Evolutionary conservation across 176 grass and related monocot genomes (phyloP).

Genomic region (Cenchrus purpureus): DNA sequence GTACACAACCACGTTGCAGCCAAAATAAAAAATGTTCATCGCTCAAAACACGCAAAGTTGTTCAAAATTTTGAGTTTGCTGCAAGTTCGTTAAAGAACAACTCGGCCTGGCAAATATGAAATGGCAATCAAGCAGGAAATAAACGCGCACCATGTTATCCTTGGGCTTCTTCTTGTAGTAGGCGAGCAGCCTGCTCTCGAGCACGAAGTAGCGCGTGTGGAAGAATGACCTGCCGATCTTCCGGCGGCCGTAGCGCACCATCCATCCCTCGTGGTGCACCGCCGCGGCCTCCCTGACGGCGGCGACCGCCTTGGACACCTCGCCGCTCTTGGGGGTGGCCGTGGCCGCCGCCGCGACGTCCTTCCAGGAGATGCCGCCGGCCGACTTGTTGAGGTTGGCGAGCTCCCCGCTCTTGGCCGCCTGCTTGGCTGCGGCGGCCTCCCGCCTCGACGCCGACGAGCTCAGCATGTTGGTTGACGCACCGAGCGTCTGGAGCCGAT

Average conservation of each 20-base stretch:
- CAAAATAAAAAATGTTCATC: background rate
- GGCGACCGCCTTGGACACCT: constrained; percentile 35
- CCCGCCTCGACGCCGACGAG: constrained; percentile 41
- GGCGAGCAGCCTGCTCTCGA: constrained; percentile 66
- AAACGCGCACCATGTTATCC: constrained; percentile 64
- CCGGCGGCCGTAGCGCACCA: constrained; percentile 74
- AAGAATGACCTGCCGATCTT: constrained; percentile 70
- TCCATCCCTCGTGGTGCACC: constrained; percentile 68
- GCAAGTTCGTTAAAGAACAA: background rate
- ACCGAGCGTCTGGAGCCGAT: background rate
- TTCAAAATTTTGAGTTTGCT: background rate
- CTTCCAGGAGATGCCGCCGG: constrained; percentile 24
- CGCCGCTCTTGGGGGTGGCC: constrained; percentile 31
- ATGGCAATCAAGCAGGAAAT: background rate
- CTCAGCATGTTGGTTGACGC: constrained; percentile 18
- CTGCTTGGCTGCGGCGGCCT: constrained; percentile 13
- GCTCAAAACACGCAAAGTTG: background rate
- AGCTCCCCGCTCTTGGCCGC: constrained; percentile 29
- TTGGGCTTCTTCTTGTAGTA: constrained; percentile 98
- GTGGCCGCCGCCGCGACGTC: constrained; percentile 33
- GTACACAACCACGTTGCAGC: background rate
- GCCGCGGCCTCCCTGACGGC: constrained; percentile 36
- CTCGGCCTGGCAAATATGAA: background rate
- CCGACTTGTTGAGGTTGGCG: background rate
- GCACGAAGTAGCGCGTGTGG: constrained; percentile 74